Percentiles rank a stretch among this genome's conserved stretches.
phyloP scores from a whole-genome alignment of 106 monocot species.

The Dendrobium officinale region DNA sequence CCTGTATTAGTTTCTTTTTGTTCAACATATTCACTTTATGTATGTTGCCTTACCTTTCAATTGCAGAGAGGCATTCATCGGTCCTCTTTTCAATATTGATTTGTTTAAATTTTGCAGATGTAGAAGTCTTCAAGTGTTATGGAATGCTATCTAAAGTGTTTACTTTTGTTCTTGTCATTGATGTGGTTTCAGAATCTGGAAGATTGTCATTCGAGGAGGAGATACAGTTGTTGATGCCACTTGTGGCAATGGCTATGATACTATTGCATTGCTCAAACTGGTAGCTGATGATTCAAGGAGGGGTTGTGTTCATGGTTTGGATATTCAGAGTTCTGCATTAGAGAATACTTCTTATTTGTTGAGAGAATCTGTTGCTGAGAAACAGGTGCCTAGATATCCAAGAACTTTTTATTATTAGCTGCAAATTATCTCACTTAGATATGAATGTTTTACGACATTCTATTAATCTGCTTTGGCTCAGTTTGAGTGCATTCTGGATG shows the following conservation, averaged over 20 bases:
- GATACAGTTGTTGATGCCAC: constrained; percentile 90
- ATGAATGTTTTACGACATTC: not conserved
- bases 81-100: not conserved
- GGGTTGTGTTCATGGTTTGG: constrained; percentile 84
- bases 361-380: constrained; percentile 25
- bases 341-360: constrained; percentile 60
- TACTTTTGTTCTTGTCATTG: not conserved
- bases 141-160: not conserved
- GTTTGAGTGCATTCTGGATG: not conserved
- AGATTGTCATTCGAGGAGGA: constrained; percentile 54
- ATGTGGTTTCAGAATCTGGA: constrained; percentile 58
- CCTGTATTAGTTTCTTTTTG: not conserved
- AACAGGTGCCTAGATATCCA: constrained; percentile 35
- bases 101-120: not conserved
- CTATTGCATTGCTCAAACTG: constrained; percentile 78
- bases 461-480: not conserved
- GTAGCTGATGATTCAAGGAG: constrained; percentile 52
- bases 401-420: not conserved
- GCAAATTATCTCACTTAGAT: not conserved
- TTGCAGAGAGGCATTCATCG: not conserved
- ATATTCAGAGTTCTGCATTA: constrained; percentile 69
- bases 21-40: not conserved
- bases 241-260: constrained; percentile 96
- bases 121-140: not conserved
- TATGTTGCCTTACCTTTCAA: not conserved